phyloP scores from a whole-genome alignment of 2,329 filamentous ascomycete genomes.

The Diaporthe sp. region DNA sequence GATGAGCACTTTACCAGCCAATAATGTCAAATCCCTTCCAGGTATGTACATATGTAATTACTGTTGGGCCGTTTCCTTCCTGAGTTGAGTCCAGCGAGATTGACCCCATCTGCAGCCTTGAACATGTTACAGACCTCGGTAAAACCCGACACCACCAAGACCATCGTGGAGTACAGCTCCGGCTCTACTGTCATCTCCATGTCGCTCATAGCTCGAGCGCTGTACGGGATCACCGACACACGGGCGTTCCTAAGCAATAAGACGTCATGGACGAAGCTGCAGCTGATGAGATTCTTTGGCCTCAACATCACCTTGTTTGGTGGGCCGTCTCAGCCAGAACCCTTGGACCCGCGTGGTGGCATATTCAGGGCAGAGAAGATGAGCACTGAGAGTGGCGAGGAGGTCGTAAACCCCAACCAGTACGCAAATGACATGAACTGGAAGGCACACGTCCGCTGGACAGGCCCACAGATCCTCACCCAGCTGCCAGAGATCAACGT shows the following conservation, averaged over 20 bases:
- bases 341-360: neutral
- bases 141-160: neutral
- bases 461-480: neutral
- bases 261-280: neutral
- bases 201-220: neutral
- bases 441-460: neutral
- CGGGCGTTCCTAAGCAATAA: constrained; percentile 2
- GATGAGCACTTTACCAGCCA: constrained; percentile 10
- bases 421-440: constrained; percentile 14
- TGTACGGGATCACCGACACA: neutral
- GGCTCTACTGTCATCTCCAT: constrained; percentile 13
- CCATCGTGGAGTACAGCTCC: constrained; percentile 4
- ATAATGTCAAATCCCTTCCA: constrained; percentile 3
- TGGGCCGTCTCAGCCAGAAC: neutral
- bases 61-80: too few species aligned
- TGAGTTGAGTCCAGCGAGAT: rapidly evolving
- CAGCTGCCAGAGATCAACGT: constrained; percentile 10
- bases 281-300: constrained; percentile 11
- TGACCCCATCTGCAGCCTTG: neutral
- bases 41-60: neutral
- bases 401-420: neutral
- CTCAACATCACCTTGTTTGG: neutral
- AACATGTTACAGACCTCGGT: constrained; percentile 6
- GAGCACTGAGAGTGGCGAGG: neutral
- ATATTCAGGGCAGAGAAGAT: neutral